phyloP scores from a whole-genome alignment of 2,329 filamentous ascomycete species.

The Ceratocystis cubensis region DNA sequence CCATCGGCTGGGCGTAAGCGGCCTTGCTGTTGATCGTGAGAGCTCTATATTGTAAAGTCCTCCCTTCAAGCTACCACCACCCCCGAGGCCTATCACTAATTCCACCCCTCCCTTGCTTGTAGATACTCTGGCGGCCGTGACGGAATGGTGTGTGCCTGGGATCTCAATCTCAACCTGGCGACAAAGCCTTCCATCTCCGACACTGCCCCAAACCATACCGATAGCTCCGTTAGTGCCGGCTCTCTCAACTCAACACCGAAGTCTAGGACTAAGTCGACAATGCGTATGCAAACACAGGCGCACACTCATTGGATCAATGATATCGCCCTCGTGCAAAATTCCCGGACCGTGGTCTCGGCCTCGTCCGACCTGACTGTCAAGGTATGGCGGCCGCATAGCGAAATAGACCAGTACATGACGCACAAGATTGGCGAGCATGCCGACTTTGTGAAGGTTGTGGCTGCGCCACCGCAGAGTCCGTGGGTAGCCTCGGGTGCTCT shows the following conservation, averaged over 20 bases:
- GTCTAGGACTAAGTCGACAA: conserved; percentile 39
- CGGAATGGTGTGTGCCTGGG: conserved; percentile 92
- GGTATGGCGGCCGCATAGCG: conserved; percentile 67
- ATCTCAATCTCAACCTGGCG: conserved; percentile 55
- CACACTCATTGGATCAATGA: conserved; percentile 97
- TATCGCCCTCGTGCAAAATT: conserved; percentile 65
- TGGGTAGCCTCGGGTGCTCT: conserved; percentile 94
- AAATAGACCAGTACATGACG: conserved; percentile 38
- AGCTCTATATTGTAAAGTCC: conserved; percentile 70
- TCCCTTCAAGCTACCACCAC: conserved; percentile 18
- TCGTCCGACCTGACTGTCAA: conserved; percentile 93
- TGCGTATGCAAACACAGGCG: conserved; percentile 52
- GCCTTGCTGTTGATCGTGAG: conserved; percentile 71
- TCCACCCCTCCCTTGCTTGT: conserved; percentile 20
- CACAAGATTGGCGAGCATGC: conserved; percentile 81
- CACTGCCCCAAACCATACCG: conserved; percentile 25
- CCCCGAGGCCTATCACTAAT: conserved; percentile 19
- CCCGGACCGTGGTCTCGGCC: conserved; percentile 69
- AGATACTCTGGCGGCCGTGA: conserved; percentile 95
- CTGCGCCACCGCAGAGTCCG: conserved; percentile 51
- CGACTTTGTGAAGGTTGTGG: conserved; percentile 93
- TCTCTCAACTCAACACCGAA: conserved; percentile 27
- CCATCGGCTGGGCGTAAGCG: conserved; percentile 89
- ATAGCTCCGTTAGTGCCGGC: conserved; percentile 22
- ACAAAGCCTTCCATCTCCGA: conserved; percentile 23